Conservation (phyloP, 352 stramenopile species). For the Globisporangium irregulare region DNA sequence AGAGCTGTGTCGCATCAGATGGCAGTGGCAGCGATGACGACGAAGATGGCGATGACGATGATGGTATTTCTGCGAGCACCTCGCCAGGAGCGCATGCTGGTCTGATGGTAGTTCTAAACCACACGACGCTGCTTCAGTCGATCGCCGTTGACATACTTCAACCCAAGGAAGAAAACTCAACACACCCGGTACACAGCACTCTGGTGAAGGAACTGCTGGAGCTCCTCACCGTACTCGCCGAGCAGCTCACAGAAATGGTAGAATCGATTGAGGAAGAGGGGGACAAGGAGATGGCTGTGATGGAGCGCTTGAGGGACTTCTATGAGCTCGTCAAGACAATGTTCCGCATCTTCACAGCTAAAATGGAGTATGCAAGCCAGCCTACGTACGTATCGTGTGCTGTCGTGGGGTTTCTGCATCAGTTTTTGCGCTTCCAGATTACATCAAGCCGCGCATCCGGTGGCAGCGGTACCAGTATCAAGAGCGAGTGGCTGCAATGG, state of each 20-base stretch:
- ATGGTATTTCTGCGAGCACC: neutral
- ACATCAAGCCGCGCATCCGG: conserved; percentile 5
- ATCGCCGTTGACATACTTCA: neutral
- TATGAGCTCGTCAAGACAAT: conserved; percentile 21
- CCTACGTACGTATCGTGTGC: conserved; percentile 48
- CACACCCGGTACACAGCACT: neutral
- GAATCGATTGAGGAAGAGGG: neutral
- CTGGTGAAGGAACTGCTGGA: conserved; percentile 18
- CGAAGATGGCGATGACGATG: neutral
- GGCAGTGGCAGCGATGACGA: neutral
- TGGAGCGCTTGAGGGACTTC: conserved; percentile 7
- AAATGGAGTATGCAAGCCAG: conserved; percentile 23
- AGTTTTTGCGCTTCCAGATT: conserved; percentile 24
- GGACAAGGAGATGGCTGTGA: neutral
- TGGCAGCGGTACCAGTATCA: neutral
- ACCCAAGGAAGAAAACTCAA: neutral
- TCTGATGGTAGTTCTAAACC: conserved; percentile 2
- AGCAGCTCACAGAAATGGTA: conserved; percentile 4
- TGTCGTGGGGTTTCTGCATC: conserved; percentile 30
- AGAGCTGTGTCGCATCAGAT: neutral
- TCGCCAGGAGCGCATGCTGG: neutral
- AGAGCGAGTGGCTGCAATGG: conserved; percentile 24
- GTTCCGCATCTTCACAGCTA: conserved; percentile 16
- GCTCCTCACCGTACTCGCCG: conserved; percentile 34
- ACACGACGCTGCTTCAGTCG: neutral